Conservation (phyloP, 352 stramenopile species). For the Globisporangium canariense region DNA sequence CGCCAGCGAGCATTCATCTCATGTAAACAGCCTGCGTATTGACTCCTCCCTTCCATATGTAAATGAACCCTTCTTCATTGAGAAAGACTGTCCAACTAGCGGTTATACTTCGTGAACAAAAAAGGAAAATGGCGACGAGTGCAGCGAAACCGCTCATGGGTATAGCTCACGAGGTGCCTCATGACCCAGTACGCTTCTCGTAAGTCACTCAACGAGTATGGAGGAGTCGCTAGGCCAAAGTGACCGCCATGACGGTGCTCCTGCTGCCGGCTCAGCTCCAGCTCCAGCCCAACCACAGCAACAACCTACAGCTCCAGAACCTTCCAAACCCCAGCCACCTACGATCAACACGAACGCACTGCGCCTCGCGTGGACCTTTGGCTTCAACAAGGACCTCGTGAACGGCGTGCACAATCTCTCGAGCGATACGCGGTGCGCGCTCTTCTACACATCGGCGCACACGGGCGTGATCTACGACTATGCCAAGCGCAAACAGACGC, state of each 20-base stretch:
- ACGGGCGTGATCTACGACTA: constrained; percentile 94
- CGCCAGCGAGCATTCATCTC: background rate
- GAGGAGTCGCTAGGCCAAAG: background rate
- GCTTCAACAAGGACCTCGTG: constrained; percentile 90
- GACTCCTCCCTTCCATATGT: no score
- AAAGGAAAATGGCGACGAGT: no score
- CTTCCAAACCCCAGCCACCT: no score
- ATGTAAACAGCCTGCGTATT: no score
- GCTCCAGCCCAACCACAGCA: background rate
- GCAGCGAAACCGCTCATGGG: background rate
- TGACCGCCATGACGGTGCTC: background rate
- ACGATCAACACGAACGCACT: constrained; percentile 40
- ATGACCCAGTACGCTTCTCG: background rate
- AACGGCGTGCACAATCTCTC: constrained; percentile 88
- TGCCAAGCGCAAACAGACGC: constrained; percentile 69
- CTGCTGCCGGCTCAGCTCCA: background rate
- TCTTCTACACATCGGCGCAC: constrained; percentile 92
- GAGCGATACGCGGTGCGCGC: constrained; percentile 48
- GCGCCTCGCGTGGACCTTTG: constrained; percentile 84
- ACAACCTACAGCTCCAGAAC: no score
- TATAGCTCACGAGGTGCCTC: background rate
- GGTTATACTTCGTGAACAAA: no score
- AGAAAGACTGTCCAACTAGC: no score
- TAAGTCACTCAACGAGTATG: background rate
- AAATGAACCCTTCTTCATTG: no score